Percentiles rank a stretch among this genome's conserved stretches.
phyloP scores from a whole-genome alignment of 2,329 filamentous ascomycete genomes.

The Mycosphaerella sp. region DNA sequence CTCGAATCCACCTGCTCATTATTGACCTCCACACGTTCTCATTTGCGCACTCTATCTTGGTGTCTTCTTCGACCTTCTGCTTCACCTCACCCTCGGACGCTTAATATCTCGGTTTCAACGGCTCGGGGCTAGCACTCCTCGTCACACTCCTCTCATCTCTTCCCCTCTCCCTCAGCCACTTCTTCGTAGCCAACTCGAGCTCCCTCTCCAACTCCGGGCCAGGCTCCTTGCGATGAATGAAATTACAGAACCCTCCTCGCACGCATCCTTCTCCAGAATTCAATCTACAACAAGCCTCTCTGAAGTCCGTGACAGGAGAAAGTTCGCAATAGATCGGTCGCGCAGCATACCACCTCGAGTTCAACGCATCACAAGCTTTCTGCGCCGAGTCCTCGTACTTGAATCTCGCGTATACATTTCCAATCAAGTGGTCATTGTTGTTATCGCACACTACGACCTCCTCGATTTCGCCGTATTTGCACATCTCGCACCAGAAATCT shows the following conservation, averaged over 20 bases:
- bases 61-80: not conserved
- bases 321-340: conserved; percentile 98
- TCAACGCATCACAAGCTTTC: conserved; percentile 86
- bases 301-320: conserved; percentile 93
- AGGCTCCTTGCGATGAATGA: conserved; percentile 97
- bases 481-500: conserved; percentile 99
- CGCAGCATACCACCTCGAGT: conserved; percentile 93
- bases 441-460: conserved; percentile 99
- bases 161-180: conserved; percentile 84
- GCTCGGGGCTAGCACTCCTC: conserved; percentile 81
- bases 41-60: not conserved
- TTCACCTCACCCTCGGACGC: not conserved
- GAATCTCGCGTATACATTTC: conserved; percentile 98
- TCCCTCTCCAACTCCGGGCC: conserved; percentile 82
- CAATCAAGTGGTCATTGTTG: conserved; percentile 98
- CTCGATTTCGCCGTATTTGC: conserved; percentile 95
- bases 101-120: conserved; percentile 57
- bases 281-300: conserved; percentile 91
- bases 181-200: conserved; percentile 82
- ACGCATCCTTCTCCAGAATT: conserved; percentile 95
- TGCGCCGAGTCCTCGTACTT: conserved; percentile 98
- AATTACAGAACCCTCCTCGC: conserved; percentile 96
- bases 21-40: not conserved
- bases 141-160: conserved; percentile 75
- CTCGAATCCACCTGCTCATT: not conserved